These are phyloP conservation scores for Parasitella parasitica DNA, from an alignment of 371 early-diverging fungal genomes.

Conservation along the genomic window DNA sequence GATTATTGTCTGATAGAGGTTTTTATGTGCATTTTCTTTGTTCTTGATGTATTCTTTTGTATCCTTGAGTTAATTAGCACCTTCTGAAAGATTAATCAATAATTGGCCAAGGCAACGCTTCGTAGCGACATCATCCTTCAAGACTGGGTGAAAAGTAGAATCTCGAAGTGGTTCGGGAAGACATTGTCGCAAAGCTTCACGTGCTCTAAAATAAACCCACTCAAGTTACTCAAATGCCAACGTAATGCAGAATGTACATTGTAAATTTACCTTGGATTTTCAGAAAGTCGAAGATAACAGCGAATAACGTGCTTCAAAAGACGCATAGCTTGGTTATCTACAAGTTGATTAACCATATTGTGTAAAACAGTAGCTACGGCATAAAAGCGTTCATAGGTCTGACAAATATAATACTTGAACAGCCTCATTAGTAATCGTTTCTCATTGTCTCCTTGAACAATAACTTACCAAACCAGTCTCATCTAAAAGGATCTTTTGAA, in stretches of 20 bases:
- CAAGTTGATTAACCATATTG: conserved; percentile 91
- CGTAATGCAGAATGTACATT: not conserved
- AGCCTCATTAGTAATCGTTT: not conserved
- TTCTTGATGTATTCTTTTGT: not conserved
- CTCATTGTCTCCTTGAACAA: not conserved
- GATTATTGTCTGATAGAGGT: not conserved
- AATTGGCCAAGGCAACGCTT: conserved; percentile 71
- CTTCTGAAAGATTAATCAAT: conserved; percentile 64
- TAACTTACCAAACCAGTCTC: conserved; percentile 85
- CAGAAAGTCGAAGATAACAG: conserved; percentile 93
- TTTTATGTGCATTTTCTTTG: not conserved
- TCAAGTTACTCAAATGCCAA: not conserved
- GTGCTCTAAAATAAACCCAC: conserved; percentile 54
- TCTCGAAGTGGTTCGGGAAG: conserved; percentile 86
- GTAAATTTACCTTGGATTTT: conserved; percentile 73
- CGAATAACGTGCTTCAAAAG: conserved; percentile 94
- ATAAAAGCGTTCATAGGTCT: conserved; percentile 96
- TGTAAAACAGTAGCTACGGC: conserved; percentile 95
- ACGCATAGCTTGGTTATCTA: conserved; percentile 82
- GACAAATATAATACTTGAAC: conserved; percentile 86
- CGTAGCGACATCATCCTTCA: conserved; percentile 85
- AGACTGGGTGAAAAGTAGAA: conserved; percentile 69
- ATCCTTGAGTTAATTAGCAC: conserved; percentile 20
- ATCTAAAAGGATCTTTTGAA: conserved; percentile 94
- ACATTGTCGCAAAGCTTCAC: conserved; percentile 86